A percentile compares a stretch with the other conserved stretches of the same genome.
phyloP scores from a whole-genome alignment of 345 rosid species.

The Linum lewisii region DNA sequence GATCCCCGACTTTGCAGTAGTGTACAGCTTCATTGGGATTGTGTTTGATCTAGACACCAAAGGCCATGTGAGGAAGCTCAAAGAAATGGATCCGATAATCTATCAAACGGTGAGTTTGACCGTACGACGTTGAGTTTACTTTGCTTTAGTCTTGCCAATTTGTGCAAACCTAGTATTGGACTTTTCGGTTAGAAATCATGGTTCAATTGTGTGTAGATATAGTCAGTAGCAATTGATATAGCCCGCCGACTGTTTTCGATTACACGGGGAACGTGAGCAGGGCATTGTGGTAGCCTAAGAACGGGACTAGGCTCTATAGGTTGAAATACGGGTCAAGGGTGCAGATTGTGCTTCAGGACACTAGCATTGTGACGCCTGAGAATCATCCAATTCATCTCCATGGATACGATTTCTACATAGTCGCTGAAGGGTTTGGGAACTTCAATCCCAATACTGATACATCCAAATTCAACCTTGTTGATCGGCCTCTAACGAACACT shows the following conservation, averaged over 20 bases:
- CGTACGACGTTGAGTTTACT: too few relatives aligned
- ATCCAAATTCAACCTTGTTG: slow-evolving; percentile 2
- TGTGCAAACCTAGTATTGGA: too few relatives aligned
- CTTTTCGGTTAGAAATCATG: too few relatives aligned
- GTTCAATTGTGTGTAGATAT: too few relatives aligned
- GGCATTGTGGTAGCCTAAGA: not conserved
- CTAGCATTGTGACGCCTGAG: slow-evolving; percentile 4
- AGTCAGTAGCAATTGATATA: too few relatives aligned
- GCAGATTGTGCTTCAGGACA: not conserved
- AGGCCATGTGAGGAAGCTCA: too few relatives aligned
- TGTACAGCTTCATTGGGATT: too few relatives aligned
- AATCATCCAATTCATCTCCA: slow-evolving; percentile 4
- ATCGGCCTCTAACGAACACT: not conserved
- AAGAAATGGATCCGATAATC: too few relatives aligned
- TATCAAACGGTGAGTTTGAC: too few relatives aligned
- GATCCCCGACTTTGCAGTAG: too few relatives aligned
- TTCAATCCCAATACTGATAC: slow-evolving; percentile 3
- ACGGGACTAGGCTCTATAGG: not conserved
- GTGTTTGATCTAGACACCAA: too few relatives aligned
- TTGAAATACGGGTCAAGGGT: slow-evolving; percentile 2
- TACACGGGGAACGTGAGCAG: slow-evolving; percentile 3
- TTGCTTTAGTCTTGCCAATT: too few relatives aligned
- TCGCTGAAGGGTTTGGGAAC: slow-evolving; percentile 4
- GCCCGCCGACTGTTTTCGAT: not conserved
- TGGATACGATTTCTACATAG: slow-evolving; percentile 3